Base-by-base conservation (phyloP, 345 rosid genomes). In the Rhodamnia rubescens region DNA sequence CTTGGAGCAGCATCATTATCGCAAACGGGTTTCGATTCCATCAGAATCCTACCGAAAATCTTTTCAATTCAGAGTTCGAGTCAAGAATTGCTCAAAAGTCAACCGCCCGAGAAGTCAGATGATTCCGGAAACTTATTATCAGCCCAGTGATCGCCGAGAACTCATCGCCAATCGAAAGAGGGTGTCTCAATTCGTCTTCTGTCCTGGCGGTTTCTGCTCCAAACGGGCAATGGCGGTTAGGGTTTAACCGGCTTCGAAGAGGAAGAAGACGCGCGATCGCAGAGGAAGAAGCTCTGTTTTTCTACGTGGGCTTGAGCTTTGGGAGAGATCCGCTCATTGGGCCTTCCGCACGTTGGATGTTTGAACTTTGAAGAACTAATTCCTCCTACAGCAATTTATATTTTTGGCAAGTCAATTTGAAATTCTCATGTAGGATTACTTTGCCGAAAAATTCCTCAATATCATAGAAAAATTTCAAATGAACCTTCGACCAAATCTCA, bases 1-100 rank as follows among this genome's bases (percentile, higher is more conserved):
- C 93, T 89, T 29, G 90, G 84, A 24, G 87, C 91, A 54, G 89
- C 59, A 51, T 58, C 55, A 53, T 56, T 27, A 15, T 57, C 52
- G 47, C 14, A 22, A 13, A 47, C 24, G 50, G 86, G 74, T 53
- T 78, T 85, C 1, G 55, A 85, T 13, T 85, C 83, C 86, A 78
- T 44, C 14, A 3, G 2, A 74, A 74, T 81, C 27, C 2, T 3
- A 29, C 14, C 15, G 24, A 21, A 0, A 1, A 69, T 1, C 47
- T 69, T 69, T 69, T 69, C 78, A 32, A 69, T 18, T 29, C 4
- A 69, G 3, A 4, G 44, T 36, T 36, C 13, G 47, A 69, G 47
- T 69, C 10, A 5, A 32, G 24, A 36, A 36, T 32, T 18, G 26
- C 47, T 36, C 0, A 69, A 69, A 21, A 69, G 16, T 18, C 1